Evolutionary conservation across 179 eudicot genomes (phyloP).

Genomic region (Gypsophila paniculata): DNA sequence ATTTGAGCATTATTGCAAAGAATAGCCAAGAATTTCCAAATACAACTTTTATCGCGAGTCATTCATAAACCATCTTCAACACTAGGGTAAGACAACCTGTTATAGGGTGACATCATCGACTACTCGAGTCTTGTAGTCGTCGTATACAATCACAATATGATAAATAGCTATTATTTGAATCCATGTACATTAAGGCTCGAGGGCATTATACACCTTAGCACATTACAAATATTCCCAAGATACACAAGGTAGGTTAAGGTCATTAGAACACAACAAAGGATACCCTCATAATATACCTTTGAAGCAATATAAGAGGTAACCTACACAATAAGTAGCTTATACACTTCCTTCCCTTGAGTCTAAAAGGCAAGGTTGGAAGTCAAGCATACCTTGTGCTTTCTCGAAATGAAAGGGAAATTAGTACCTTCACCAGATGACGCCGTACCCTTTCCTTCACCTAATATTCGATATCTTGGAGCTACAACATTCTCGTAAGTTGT

Average conservation of each 20-base stretch:
- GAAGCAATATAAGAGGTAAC: conserved; percentile 1
- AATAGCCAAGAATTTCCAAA: no score
- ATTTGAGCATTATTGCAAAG: no score
- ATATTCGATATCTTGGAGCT: background rate
- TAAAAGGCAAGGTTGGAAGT: conserved; percentile 31
- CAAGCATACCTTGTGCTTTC: conserved; percentile 30
- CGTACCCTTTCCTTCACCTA: background rate
- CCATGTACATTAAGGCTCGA: background rate
- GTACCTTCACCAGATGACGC: background rate
- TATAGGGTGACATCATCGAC: background rate
- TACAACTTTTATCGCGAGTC: no score
- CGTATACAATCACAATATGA: background rate
- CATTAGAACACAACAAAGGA: background rate
- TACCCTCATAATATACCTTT: background rate
- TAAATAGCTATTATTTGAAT: background rate
- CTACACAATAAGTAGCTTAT: conserved; percentile 25
- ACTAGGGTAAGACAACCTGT: no score
- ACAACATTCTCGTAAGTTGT: background rate
- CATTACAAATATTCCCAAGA: background rate
- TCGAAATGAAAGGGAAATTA: background rate
- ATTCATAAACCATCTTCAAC: no score
- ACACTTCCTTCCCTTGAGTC: conserved; percentile 30
- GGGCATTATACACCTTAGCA: background rate
- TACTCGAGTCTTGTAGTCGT: background rate
- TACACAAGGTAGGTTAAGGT: background rate